Conservation (phyloP, 352 stramenopile genomes). For the Pythium rhizo-oryzae region DNA sequence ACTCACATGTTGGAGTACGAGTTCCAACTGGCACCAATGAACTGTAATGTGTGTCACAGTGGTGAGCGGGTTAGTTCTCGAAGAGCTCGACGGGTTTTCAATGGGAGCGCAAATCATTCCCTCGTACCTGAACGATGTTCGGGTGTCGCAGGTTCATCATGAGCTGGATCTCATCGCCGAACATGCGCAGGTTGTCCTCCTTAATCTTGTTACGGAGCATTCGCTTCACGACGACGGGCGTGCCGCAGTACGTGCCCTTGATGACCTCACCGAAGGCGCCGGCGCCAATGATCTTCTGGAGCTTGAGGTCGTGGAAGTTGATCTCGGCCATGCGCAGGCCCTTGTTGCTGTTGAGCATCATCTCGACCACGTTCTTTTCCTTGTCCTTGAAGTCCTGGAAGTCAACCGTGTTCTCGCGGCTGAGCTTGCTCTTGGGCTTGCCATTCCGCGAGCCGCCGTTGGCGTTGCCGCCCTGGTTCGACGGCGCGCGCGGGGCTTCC, state of each 20-base stretch:
- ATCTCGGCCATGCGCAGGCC: conserved; percentile 87
- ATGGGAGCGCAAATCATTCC: neutral
- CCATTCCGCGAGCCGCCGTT: neutral
- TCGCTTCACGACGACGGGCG: conserved; percentile 86
- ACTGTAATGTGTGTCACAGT: conserved; percentile 37
- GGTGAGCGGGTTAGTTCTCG: neutral
- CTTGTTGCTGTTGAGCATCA: conserved; percentile 89
- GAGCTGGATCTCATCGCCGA: conserved; percentile 89
- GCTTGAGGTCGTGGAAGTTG: conserved; percentile 89
- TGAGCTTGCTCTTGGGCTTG: conserved; percentile 29
- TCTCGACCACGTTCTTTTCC: conserved; percentile 88
- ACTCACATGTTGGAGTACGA: conserved; percentile 92
- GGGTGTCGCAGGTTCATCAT: conserved; percentile 91
- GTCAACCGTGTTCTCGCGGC: conserved; percentile 48
- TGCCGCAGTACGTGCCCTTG: conserved; percentile 89
- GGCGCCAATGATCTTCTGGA: conserved; percentile 88
- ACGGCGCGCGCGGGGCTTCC: neutral
- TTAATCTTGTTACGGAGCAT: conserved; percentile 91
- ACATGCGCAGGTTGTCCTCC: conserved; percentile 89
- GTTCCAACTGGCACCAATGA: conserved; percentile 91
- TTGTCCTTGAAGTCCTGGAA: conserved; percentile 87
- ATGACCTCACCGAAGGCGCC: conserved; percentile 89
- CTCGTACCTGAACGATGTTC: conserved; percentile 79
- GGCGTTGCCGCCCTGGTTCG: conserved; percentile 6
- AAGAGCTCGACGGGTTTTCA: neutral